Base-by-base conservation (phyloP, 2,329 filamentous ascomycete species). In the Didymella glomerata region DNA sequence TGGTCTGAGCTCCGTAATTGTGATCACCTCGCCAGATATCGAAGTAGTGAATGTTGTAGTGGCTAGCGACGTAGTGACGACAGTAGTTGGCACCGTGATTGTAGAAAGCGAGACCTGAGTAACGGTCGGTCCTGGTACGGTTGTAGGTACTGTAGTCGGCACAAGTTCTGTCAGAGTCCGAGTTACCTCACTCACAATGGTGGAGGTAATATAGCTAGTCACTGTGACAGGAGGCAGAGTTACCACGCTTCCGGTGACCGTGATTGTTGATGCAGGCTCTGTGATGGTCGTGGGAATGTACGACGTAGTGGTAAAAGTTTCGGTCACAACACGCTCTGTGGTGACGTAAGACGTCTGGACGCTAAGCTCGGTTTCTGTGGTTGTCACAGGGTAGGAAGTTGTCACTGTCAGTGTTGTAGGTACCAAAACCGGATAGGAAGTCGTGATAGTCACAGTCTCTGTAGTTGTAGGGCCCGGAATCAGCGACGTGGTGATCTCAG, bases 301-400 rank as follows among this genome's bases (percentile, higher is more conserved):
- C 4, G 34, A 22, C 7, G 56, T 59, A 8, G 18, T 54, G 16
- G 36, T 45, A 8, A 40, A 46, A 5, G 56, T 59, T 9, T 45
- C 42, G 4, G 56, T 59, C 2, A 45, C 42, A n/a, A 53, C 36
- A 4, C 49, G 48, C 20, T 59, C 56, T n/a, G 50, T 59, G 5
- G 50, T 59, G 6, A 44, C 22, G 28, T 45, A 57, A 1, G 41
- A 51, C 14, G 48, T 51, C n/a, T 44, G 11, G 22, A 47, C 18
- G 5, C 47, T 56, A 9, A 56, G 3, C 13, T 32, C 30, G 7
- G 30, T 7, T n/a, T 49, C 34, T 11, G 47, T 49, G 28, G 38
- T 30, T 4, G 45, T 48, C 18, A 53, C 41, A 16, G 51, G 51
- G 24, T 48, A 54, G 2, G 51, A 54, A 7, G 16, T 16, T 13